Base-by-base conservation (phyloP, 2,329 filamentous ascomycete species). In the Colletotrichum sublineola region DNA sequence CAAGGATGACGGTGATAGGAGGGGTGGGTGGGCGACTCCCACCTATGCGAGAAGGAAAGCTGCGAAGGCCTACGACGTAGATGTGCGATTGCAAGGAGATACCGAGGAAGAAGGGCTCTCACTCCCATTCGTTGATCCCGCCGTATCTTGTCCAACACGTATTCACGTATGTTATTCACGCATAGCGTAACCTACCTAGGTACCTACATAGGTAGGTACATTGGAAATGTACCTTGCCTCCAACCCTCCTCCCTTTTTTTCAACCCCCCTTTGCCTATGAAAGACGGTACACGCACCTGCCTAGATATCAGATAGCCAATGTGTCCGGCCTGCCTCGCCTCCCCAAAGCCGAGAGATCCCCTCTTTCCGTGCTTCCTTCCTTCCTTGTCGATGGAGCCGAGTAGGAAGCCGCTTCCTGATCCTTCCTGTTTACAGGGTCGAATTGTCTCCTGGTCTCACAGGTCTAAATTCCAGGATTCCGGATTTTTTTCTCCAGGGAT, bases 381-480 rank as follows among this genome's bases (percentile, higher is more conserved):
- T 48, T 64, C 60, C 69, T 68, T 60, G 68, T 68, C 58, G 36
- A 63, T 60, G 60, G 60, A 68, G 33, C 65, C 65, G 58, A 68
- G 65, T 68, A 52, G 65, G 53, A 58, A 72, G 62, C 66, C 36
- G 33, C 69, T 44, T 63, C 52, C 65, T 50, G 46, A 24, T 46
- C 48, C 62, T 40, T 53, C 44, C 48, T 63, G 15, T 18, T 38
- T 40, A 38, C 46, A 64, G 38, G 29, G 48, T 38, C 36, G 20
- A 61, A 33, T 24, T 44, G 50, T 20, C 62, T 44, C 18, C 62
- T 36, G 48, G 48, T 29, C 42, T 63, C 48, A 68, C 52, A 65
- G 44, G 38, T 44, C 56, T 52, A 53, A 24, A 63, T 71, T 68
- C 69, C 69, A 71, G 69, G 58, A 71, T 71, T 63, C 57, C 69